These are phyloP conservation scores for Aspergillus sclerotiicarbonarius DNA, from an alignment of 495 filamentous ascomycete genomes.

Conservation along the genomic window DNA sequence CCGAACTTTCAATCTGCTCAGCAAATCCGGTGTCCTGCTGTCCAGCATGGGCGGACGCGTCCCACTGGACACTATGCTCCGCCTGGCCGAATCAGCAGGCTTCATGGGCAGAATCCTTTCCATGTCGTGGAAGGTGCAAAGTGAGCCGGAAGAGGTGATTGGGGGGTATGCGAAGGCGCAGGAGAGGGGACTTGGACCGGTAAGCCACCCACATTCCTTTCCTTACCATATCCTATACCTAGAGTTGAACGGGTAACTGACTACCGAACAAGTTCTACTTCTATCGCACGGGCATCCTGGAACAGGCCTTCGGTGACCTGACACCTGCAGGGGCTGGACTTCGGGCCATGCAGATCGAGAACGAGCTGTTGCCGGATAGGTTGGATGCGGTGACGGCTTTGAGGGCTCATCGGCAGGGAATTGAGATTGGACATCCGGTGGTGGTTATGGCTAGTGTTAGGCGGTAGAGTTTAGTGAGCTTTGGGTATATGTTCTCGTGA, in stretches of 20 bases:
- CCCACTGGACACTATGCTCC: neutral
- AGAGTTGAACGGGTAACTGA: too few species aligned
- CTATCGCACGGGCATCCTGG: neutral
- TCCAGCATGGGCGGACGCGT: slow-evolving; percentile 1
- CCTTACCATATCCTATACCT: neutral
- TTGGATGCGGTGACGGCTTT: neutral
- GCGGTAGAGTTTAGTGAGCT: neutral
- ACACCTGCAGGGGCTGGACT: neutral
- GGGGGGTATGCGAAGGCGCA: neutral
- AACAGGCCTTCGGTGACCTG: neutral
- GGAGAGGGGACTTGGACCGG: neutral
- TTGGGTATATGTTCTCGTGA: neutral
- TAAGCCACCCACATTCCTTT: neutral
- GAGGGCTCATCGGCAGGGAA: neutral
- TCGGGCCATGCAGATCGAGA: neutral
- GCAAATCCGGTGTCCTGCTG: neutral
- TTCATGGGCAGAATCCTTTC: neutral
- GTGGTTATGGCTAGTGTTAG: neutral
- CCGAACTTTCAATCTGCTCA: neutral
- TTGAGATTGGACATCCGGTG: neutral
- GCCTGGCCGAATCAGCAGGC: neutral
- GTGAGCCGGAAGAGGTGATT: neutral
- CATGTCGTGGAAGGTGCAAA: neutral
- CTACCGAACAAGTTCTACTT: slow-evolving; percentile 8
- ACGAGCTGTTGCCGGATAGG: neutral